phyloP scores from a whole-genome alignment of 148 eudicot species.

The Suaeda aralocaspica region DNA sequence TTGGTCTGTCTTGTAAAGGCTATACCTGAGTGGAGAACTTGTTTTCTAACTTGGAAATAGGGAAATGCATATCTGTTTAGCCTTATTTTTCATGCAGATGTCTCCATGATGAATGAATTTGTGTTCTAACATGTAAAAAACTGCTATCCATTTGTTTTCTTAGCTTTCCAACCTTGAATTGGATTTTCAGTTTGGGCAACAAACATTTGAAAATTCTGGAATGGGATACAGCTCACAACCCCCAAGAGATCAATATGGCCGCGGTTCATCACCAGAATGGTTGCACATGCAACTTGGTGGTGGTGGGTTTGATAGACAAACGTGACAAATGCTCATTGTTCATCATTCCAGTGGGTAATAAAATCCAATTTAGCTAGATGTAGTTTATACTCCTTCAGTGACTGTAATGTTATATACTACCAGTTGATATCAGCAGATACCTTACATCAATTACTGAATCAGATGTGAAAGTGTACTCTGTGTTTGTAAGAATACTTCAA shows the following conservation, averaged over 20 bases:
- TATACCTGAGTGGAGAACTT: too few relatives aligned
- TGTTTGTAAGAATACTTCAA: slow-evolving; percentile 23
- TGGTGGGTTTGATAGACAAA: slow-evolving; percentile 62
- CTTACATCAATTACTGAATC: slow-evolving; percentile 12
- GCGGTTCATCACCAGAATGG: slow-evolving; percentile 79
- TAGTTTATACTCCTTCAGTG: slow-evolving; percentile 16
- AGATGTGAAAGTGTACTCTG: slow-evolving; percentile 12
- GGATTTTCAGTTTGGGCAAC: slow-evolving; percentile 57
- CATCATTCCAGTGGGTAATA: slow-evolving; percentile 22
- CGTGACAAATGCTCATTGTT: slow-evolving; percentile 26
- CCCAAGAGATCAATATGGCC: slow-evolving; percentile 46
- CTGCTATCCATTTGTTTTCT: slow-evolving; percentile 13
- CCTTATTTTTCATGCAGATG: neutral
- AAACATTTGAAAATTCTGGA: slow-evolving; percentile 53
- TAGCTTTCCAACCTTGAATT: slow-evolving; percentile 2
- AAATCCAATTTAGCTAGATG: slow-evolving; percentile 18
- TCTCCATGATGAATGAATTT: neutral
- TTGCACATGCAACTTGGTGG: slow-evolving; percentile 94
- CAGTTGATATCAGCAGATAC: slow-evolving; percentile 13
- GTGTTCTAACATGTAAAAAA: neutral
- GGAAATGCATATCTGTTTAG: neutral
- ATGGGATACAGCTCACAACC: slow-evolving; percentile 55
- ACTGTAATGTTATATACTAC: slow-evolving; percentile 18
- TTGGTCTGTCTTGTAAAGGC: too few relatives aligned
- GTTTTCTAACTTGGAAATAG: neutral